phyloP scores from a whole-genome alignment of 2,329 filamentous ascomycete species.

The Fusarium sp. region DNA sequence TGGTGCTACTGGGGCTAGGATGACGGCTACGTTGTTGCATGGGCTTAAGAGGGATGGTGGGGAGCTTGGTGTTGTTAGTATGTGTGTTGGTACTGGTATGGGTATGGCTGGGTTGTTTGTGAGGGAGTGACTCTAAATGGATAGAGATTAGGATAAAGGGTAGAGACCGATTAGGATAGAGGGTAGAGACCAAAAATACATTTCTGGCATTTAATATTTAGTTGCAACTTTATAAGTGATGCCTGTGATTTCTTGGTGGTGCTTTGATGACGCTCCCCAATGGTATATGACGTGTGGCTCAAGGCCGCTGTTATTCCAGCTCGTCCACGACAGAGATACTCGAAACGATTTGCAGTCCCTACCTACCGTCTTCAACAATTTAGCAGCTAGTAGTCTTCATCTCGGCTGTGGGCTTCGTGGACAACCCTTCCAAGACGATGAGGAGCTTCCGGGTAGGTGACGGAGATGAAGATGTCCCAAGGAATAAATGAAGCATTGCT shows the following conservation, averaged over 20 bases:
- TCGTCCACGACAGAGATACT: too few species aligned
- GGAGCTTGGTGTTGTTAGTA: conserved; percentile 86
- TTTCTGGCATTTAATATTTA: neutral
- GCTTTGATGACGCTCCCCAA: neutral
- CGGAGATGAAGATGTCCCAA: too few species aligned
- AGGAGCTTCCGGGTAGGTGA: too few species aligned
- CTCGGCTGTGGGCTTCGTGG: too few species aligned
- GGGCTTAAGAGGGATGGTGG: conserved; percentile 77
- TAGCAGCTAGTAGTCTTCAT: too few species aligned
- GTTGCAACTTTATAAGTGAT: neutral
- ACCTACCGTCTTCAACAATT: too few species aligned
- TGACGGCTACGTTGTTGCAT: conserved; percentile 77
- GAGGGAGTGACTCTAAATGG: conserved; percentile 24
- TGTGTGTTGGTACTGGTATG: conserved; percentile 80
- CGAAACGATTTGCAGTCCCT: too few species aligned
- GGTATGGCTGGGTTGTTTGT: conserved; percentile 44
- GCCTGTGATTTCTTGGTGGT: neutral
- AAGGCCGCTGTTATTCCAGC: too few species aligned
- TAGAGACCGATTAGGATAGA: neutral
- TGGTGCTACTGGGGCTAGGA: conserved; percentile 86
- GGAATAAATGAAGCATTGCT: too few species aligned
- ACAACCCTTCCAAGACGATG: too few species aligned
- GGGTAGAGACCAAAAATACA: neutral
- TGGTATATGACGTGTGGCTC: too few species aligned
- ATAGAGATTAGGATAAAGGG: neutral